Evolutionary conservation across 768 basidiomycete species (phyloP).

Genomic region (Amanita inopinata): DNA sequence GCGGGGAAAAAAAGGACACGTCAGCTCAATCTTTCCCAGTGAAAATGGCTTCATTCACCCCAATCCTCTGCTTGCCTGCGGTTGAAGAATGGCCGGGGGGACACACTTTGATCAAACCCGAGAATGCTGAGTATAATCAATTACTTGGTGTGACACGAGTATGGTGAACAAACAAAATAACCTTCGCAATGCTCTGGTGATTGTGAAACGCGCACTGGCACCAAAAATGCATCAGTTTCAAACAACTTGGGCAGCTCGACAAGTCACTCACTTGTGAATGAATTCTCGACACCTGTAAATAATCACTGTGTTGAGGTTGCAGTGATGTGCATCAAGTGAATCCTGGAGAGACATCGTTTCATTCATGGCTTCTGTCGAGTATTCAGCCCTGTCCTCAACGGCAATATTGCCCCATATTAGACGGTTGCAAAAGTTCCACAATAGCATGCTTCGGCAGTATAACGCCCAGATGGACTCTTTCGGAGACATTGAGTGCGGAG

Average conservation of each 20-base stretch:
- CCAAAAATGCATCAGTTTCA: conserved; percentile 26
- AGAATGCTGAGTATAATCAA: background rate
- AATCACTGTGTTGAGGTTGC: conserved; percentile 60
- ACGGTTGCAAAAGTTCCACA: conserved; percentile 65
- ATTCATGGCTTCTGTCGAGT: conserved; percentile 52
- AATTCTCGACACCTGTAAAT: conserved; percentile 63
- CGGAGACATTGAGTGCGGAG: conserved; percentile 38
- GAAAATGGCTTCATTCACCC: conserved; percentile 39
- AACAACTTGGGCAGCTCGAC: conserved; percentile 37
- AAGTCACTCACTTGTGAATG: conserved; percentile 65
- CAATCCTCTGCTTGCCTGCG: conserved; percentile 69
- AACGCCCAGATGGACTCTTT: conserved; percentile 79
- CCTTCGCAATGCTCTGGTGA: conserved; percentile 2
- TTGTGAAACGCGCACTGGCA: conserved; percentile 28
- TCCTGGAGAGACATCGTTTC: conserved; percentile 63
- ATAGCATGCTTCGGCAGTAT: conserved; percentile 72
- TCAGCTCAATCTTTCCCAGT: background rate
- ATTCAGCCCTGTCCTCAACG: conserved; percentile 46
- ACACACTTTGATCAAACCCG: conserved; percentile 4
- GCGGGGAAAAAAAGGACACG: conserved; percentile 3
- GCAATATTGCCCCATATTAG: conserved; percentile 31
- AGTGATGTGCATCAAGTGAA: conserved; percentile 54
- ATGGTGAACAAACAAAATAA: background rate
- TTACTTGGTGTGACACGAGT: background rate
- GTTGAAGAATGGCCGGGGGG: conserved; percentile 32